Evolutionary conservation across 176 grass and related monocot genomes (phyloP).

Genomic region (Poa pratensis): DNA sequence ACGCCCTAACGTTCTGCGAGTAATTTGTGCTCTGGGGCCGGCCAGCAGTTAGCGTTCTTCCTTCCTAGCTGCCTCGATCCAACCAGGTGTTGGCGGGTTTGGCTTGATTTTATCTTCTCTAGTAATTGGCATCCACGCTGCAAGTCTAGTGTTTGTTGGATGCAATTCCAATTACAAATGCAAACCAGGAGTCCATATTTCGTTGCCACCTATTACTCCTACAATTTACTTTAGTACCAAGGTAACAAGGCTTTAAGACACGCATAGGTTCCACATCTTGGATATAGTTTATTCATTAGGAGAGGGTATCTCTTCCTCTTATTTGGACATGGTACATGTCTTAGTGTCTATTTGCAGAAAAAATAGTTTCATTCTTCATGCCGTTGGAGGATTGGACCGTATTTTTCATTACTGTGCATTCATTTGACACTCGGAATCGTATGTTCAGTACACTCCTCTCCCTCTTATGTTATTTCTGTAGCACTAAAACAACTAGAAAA

Average conservation of each 20-base stretch:
- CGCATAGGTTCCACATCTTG: background rate
- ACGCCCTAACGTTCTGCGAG: background rate
- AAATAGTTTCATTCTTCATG: background rate
- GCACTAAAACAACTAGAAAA: background rate
- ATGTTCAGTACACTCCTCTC: background rate
- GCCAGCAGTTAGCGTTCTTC: background rate
- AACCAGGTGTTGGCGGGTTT: background rate
- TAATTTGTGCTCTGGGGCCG: background rate
- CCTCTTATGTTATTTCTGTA: background rate
- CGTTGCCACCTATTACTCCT: background rate
- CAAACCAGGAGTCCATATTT: background rate
- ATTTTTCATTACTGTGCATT: background rate
- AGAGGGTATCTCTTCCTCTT: background rate
- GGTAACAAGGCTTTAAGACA: background rate
- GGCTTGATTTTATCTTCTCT: background rate
- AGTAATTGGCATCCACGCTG: background rate
- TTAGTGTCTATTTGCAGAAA: background rate
- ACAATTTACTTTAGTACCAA: background rate
- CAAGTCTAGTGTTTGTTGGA: conserved; percentile 3
- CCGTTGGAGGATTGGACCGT: background rate
- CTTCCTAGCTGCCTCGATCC: background rate
- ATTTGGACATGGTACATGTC: background rate
- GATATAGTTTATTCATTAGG: background rate
- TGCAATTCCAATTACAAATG: background rate
- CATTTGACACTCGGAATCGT: background rate